Conservation (phyloP, 805 yeast species). For the Starmerella stigmatis region DNA sequence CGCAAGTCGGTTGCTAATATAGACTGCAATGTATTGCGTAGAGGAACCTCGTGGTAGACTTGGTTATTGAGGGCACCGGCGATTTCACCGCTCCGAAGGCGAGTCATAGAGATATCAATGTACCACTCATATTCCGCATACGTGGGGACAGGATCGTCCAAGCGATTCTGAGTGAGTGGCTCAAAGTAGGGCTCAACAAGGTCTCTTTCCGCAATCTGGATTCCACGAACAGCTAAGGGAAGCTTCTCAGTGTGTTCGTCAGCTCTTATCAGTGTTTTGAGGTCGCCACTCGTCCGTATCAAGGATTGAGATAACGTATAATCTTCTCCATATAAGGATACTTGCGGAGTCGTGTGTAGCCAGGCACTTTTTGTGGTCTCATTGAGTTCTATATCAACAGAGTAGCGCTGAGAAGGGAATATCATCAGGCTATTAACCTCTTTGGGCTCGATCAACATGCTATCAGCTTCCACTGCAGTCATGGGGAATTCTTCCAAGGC, state of each 20-base stretch:
- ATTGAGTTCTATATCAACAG: constrained; percentile 43
- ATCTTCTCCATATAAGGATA: constrained; percentile 8
- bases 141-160: background rate
- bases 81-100: background rate
- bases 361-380: background rate
- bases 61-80: constrained; percentile 1
- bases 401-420: constrained; percentile 73
- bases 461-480: constrained; percentile 32
- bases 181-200: background rate
- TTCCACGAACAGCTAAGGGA: background rate
- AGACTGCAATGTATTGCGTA: background rate
- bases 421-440: constrained; percentile 25
- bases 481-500: constrained; percentile 27
- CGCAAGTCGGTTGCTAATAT: no score
- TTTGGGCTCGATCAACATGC: constrained; percentile 26
- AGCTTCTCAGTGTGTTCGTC: background rate
- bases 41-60: background rate
- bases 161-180: no score
- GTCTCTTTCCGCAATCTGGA: background rate
- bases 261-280: background rate
- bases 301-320: no score
- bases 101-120: constrained; percentile 11
- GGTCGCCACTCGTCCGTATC: background rate
- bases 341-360: constrained; percentile 8
- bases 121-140: background rate